phyloP scores from a whole-genome alignment of 805 yeast species.

The Zygosaccharomyces lentus region DNA sequence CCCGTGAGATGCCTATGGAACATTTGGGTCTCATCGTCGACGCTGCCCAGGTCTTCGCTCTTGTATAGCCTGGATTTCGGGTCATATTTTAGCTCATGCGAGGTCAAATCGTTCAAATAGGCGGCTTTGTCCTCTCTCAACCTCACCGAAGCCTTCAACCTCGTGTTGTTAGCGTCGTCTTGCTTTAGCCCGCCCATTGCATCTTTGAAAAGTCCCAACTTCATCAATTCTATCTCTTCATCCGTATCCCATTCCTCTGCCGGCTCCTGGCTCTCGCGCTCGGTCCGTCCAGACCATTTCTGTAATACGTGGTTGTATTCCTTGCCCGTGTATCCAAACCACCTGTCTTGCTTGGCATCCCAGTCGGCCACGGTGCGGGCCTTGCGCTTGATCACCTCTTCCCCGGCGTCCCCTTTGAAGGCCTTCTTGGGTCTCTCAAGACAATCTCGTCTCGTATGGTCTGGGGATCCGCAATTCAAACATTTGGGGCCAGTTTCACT shows the following conservation, averaged over 20 bases:
- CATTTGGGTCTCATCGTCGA: slow-evolving; percentile 40
- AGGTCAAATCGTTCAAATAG: slow-evolving; percentile 50
- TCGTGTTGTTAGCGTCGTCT: slow-evolving; percentile 17
- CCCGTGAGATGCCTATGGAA: slow-evolving; percentile 54
- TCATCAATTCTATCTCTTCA: slow-evolving; percentile 42
- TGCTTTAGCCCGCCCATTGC: slow-evolving; percentile 19
- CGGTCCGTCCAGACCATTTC: slow-evolving; percentile 42
- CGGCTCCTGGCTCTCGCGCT: slow-evolving; percentile 15
- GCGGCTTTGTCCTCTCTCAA: slow-evolving; percentile 75
- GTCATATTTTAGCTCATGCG: slow-evolving; percentile 46
- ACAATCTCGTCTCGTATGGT: slow-evolving; percentile 52
- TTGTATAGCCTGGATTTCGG: slow-evolving; percentile 47
- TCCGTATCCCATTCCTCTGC: slow-evolving; percentile 37
- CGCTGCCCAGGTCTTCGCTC: slow-evolving; percentile 33
- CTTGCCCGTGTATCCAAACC: slow-evolving; percentile 70
- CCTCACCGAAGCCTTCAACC: slow-evolving; percentile 41
- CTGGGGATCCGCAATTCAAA: slow-evolving; percentile 53
- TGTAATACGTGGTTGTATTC: slow-evolving; percentile 54
- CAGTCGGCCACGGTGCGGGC: slow-evolving; percentile 37
- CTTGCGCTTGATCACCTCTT: slow-evolving; percentile 20
- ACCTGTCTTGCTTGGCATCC: slow-evolving; percentile 72
- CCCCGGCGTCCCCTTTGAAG: slow-evolving; percentile 29
- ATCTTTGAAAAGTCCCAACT: slow-evolving; percentile 36
- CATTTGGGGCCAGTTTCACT: slow-evolving; percentile 40
- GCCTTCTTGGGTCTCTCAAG: slow-evolving; percentile 50